Evolutionary conservation across 805 yeast genomes (phyloP), one percentile per base, ranked within the genome.

Genomic region (Blastobotrys peoriensis): DNA sequence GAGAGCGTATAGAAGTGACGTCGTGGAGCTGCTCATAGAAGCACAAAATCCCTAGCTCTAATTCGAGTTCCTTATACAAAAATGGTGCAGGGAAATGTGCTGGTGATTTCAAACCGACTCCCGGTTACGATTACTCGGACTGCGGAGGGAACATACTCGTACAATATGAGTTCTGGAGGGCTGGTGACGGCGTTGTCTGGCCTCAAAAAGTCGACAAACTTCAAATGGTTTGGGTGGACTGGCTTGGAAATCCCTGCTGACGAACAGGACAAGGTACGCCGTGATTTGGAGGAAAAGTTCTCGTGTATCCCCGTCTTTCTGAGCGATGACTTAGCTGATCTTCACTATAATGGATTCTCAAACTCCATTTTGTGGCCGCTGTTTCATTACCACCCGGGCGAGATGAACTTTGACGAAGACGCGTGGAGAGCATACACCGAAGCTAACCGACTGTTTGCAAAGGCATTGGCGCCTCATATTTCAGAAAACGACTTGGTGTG

Each of bases 181-280:
- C 75, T 93, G 40, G 98, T 94, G 19, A 87, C 97, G 1, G 98
- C 97, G 0, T 69, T 93, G 35, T 95, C 89, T 59, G 98, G 98
- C 1, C 68, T 93, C 43, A 86, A 86, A 63, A 84, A 85, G 58
- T 67, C 81, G 2, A 79, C 86, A 6, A 81, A 83, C 40, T 88
- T 88, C 66, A 93, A 88, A 61, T 93, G 99, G 99, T 81, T 86
- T 58, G 99, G 99, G 13, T 93, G 99, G 99, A 96, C 98, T 1
- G 94, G 91, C 8, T 66, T 88, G 59, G 95, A 88, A 55, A 75
- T 93, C 3, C 95, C 95, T 1, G 85, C 74, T 20, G 73, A 72
- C 36, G 95, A 88, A 51, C 81, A 82, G 59, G 76, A 66, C 0
- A 68, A 69, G 45, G 94, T 93, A 44, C 78, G 79, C 47, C 60